A percentile compares a stretch with the other conserved stretches of the same genome.
These are phyloP conservation scores for Pseudonitzschia delicatissima DNA, from an alignment of 108 stramenopile species.

Conservation along the genomic window DNA sequence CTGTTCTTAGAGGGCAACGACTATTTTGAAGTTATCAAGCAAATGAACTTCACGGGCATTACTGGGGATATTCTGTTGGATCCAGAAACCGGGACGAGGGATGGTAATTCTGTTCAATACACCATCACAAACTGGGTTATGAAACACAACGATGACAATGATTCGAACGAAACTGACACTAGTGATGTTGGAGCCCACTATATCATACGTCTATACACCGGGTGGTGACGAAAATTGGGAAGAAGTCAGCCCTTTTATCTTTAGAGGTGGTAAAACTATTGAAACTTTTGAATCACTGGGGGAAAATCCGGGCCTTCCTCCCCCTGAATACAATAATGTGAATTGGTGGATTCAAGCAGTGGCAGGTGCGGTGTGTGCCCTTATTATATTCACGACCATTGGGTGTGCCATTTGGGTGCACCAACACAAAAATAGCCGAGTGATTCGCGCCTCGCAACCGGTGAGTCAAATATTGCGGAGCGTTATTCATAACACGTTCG, in stretches of 20 bases:
- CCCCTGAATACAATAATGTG: constrained; percentile 9
- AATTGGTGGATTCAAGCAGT: neutral
- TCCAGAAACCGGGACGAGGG: constrained; percentile 39
- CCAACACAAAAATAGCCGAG: constrained; percentile 15
- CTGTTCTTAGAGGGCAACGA: constrained; percentile 33
- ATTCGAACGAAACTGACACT: neutral
- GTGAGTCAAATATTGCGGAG: too few relatives aligned
- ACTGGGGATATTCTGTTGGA: constrained; percentile 40
- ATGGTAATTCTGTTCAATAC: neutral
- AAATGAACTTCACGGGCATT: constrained; percentile 40
- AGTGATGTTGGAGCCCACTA: neutral
- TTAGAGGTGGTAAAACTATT: constrained; percentile 38
- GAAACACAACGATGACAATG: neutral
- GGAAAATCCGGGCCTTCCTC: constrained; percentile 30
- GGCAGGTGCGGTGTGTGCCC: neutral
- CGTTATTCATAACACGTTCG: constrained; percentile 28
- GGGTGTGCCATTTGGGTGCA: constrained; percentile 34
- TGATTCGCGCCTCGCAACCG: constrained; percentile 44
- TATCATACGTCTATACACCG: constrained; percentile 32
- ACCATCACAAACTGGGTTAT: neutral
- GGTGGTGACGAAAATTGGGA: constrained; percentile 29
- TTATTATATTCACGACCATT: constrained; percentile 5
- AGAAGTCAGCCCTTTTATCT: constrained; percentile 26
- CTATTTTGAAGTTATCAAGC: constrained; percentile 28
- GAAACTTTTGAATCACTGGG: constrained; percentile 13